Percentiles rank a stretch among this genome's conserved stretches.
Conservation (phyloP, 805 yeast species). For the Starmerella apicola region DNA sequence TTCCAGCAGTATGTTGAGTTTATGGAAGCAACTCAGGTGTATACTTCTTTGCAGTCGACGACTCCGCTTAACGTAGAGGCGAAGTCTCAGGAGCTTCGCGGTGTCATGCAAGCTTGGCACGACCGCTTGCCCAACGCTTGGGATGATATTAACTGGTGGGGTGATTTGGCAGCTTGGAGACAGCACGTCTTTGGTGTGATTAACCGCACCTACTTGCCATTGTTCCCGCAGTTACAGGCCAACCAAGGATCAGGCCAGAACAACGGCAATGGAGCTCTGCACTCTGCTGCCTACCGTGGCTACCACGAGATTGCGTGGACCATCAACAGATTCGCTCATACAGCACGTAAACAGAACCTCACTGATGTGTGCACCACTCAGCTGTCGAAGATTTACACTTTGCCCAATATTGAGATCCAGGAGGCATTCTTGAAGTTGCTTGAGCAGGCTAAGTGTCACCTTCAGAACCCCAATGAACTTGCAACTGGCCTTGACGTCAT, state of each 20-base stretch:
- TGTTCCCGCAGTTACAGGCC: conserved; percentile 75
- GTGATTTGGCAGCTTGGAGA: conserved; percentile 95
- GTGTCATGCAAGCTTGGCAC: conserved; percentile 95
- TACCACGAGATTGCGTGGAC: conserved; percentile 99
- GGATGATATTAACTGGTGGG: conserved; percentile 98
- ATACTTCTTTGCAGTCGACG: conserved; percentile 73
- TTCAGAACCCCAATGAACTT: conserved; percentile 78
- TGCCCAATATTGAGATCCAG: conserved; percentile 96
- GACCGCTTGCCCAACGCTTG: conserved; percentile 91
- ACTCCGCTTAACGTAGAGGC: conserved; percentile 85
- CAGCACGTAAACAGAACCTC: conserved; percentile 92
- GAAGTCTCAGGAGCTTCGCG: conserved; percentile 85
- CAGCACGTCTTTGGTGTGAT: conserved; percentile 96
- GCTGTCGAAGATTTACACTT: conserved; percentile 80
- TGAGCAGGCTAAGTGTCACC: conserved; percentile 96
- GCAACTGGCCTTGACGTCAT: conserved; percentile 95
- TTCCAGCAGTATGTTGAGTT: conserved; percentile 97
- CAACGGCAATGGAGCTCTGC: conserved; percentile 42
- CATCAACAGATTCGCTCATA: conserved; percentile 94
- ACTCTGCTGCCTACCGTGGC: conserved; percentile 93
- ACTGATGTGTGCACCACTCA: conserved; percentile 93
- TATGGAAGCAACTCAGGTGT: conserved; percentile 92
- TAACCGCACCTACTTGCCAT: conserved; percentile 84
- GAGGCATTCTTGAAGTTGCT: conserved; percentile 91
- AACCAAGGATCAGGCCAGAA: conserved; percentile 31